A percentile compares a stretch with the other conserved stretches of the same genome.
Conservation (phyloP, 169 alveolate genomes). For the Theileria parva region DNA sequence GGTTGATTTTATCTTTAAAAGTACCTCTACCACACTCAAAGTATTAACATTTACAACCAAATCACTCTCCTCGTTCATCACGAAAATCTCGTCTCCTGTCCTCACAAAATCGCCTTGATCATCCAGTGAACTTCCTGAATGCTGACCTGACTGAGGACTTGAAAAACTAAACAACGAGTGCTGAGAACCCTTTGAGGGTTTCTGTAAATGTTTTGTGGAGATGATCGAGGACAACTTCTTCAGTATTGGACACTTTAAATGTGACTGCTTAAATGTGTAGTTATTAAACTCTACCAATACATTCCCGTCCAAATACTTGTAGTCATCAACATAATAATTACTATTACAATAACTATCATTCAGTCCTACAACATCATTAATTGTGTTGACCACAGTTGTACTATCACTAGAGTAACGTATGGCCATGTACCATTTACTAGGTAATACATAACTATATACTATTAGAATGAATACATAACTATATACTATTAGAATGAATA, state of each 20-base stretch:
- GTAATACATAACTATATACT: no score
- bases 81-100: background rate
- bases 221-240: constrained; percentile 5
- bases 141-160: background rate
- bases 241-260: constrained; percentile 7
- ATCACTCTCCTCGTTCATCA: background rate
- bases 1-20: constrained; percentile 9
- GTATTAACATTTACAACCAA: constrained; percentile 10
- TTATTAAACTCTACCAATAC: constrained; percentile 16
- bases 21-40: constrained; percentile 9
- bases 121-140: background rate
- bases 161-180: background rate
- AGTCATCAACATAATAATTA: constrained; percentile 15
- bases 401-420: no score
- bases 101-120: background rate
- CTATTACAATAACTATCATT: constrained; percentile 10
- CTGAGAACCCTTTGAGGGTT: background rate
- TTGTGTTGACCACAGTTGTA: background rate
- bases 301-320: constrained; percentile 20
- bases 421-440: no score
- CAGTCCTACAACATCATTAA: background rate
- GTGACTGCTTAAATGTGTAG: background rate
- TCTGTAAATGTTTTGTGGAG: background rate
- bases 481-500: no score
- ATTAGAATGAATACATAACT: no score